A percentile compares a stretch with the other conserved stretches of the same genome.
These are phyloP conservation scores for Grigorovia transvaalensis DNA, from an alignment of 805 yeast genomes.

Conservation along the genomic window DNA sequence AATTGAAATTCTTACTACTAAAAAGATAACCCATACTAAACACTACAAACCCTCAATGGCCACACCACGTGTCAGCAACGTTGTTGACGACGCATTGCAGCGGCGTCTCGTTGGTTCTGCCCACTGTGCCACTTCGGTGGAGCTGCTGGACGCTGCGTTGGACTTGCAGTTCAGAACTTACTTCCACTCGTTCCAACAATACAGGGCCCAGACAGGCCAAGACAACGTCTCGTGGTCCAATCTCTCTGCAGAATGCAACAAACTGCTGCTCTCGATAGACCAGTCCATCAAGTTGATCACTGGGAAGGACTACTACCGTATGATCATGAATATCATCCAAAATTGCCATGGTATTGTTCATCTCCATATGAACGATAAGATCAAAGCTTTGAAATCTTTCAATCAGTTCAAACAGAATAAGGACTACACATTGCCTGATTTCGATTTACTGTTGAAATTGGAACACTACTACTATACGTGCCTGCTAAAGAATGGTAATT, in stretches of 20 bases:
- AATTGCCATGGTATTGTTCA: constrained; percentile 10
- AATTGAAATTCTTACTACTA: no score
- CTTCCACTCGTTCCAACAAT: constrained; percentile 7
- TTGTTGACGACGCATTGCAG: constrained; percentile 13
- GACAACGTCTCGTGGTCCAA: no score
- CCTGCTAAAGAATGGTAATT: constrained; percentile 1
- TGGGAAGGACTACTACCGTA: constrained; percentile 3
- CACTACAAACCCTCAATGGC: not conserved
- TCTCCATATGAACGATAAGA: not conserved
- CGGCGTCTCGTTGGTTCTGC: constrained; percentile 21
- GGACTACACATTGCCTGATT: constrained; percentile 2
- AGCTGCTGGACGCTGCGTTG: constrained; percentile 15
- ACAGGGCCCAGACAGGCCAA: not conserved
- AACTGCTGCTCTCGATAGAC: not conserved
- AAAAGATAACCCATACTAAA: not conserved
- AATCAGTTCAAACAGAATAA: not conserved
- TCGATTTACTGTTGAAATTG: constrained; percentile 12
- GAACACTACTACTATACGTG: constrained; percentile 19
- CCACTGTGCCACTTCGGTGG: constrained; percentile 13
- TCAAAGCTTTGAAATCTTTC: not conserved
- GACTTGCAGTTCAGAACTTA: constrained; percentile 23
- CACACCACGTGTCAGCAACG: constrained; percentile 1
- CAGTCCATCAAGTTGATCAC: constrained; percentile 4
- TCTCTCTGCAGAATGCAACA: not conserved
- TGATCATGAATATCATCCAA: constrained; percentile 12